phyloP scores from a whole-genome alignment of 345 rosid species.

The Eucalyptus grandis region DNA sequence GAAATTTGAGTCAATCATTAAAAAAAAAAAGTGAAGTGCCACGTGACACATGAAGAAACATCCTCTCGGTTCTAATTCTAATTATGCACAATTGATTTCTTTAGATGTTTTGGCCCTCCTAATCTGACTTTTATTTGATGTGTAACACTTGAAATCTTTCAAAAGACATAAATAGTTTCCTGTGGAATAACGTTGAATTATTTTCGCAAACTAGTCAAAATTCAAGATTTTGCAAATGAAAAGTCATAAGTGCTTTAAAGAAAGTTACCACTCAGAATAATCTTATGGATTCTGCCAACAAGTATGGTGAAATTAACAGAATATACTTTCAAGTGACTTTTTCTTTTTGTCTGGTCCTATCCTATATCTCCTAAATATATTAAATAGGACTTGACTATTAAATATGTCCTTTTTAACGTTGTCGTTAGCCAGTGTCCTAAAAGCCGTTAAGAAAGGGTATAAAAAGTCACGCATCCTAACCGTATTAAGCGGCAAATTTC shows the following conservation, averaged over 20 bases:
- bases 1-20: accelerated
- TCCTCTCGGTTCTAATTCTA: accelerated
- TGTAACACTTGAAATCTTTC: neutral
- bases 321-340: neutral
- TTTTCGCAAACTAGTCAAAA: accelerated
- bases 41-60: accelerated
- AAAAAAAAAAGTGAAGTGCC: neutral
- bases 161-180: accelerated
- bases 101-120: accelerated
- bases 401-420: neutral
- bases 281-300: accelerated
- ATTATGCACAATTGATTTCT: neutral
- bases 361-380: no score
- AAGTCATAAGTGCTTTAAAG: neutral
- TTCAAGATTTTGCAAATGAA: neutral
- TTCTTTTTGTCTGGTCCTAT: no score
- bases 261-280: neutral
- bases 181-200: neutral
- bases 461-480: neutral
- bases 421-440: neutral
- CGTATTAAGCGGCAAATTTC: slow-evolving; percentile 14
- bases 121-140: neutral
- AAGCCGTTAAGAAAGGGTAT: neutral
- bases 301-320: neutral
- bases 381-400: neutral